Evolutionary conservation across 2,329 filamentous ascomycete species (phyloP), one percentile per base, ranked within the genome.

Genomic region (Colletotrichum trifolii): DNA sequence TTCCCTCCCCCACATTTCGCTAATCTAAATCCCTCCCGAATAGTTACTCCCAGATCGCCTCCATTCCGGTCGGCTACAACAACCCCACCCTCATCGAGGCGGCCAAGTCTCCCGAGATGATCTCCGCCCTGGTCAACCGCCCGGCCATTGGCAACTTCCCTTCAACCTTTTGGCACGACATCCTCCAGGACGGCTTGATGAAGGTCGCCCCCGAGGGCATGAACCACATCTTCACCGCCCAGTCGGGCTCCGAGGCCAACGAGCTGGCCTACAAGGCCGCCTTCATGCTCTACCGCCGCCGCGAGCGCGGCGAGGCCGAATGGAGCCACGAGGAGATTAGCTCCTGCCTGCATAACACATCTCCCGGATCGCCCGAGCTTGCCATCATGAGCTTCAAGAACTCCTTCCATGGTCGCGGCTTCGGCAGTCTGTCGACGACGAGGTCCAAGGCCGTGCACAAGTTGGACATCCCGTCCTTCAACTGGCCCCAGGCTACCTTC

Each of bases 221-320:
- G 61, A 82, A 92, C 81, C 90, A 94, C 78, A 91, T 94, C 71
- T 94, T 94, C 81, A 95, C 92, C 50, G 91, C 88, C 54, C 88
- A 91, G 81, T 87, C 91, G 47, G 92, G 92, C 64, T 93, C 91
- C 39, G 92, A 95, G 74, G 92, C 92, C 77, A 94, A 94, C 78
- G 92, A 95, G 79, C 89, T 91, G 53, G 92, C 92, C 60, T 95
- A 91, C 85, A 95, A 95, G 81, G 92, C 92, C 12, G 91, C 92
- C 34, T 94, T 94, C 80, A 95, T 95, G 89, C 93, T 88, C 81
- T 88, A 88, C 76, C 85, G 89, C 54, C 90, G 91, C 73, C 84
- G 87, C 66, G 83, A 93, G 82, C 90, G 92, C 71, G 91, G 90
- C 43, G 81, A 87, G 61, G 89, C 86, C 46, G 90, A 91, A 36